phyloP scores from a whole-genome alignment of 495 filamentous ascomycete genomes.

The Bombardia bombarda region DNA sequence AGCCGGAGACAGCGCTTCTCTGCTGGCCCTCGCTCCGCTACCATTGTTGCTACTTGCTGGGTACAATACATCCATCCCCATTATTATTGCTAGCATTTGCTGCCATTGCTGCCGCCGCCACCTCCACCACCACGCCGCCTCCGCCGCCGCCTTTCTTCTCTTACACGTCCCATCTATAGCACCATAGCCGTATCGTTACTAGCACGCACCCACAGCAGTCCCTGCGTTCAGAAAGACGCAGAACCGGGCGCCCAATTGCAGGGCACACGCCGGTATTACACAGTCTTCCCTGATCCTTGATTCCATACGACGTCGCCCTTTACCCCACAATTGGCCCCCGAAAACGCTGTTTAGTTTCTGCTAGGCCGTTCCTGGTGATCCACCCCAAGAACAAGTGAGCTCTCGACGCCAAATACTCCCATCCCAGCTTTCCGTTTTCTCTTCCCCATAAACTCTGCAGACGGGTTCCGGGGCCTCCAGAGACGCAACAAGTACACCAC shows the following conservation, averaged over 20 bases:
- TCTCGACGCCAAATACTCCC: constrained; percentile 10
- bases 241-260: constrained; percentile 1
- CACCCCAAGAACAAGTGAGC: constrained; percentile 4
- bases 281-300: constrained; percentile 7
- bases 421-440: constrained; percentile 18
- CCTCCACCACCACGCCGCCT: not conserved
- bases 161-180: not conserved
- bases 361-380: constrained; percentile 12
- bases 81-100: not conserved
- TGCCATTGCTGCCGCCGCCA: not conserved
- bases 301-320: constrained; percentile 6
- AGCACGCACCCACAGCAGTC: not conserved
- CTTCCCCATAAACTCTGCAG: not conserved
- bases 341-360: constrained; percentile 15
- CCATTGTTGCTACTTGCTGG: not conserved
- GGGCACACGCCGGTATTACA: constrained; percentile 5
- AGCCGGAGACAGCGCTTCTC: constrained; percentile 5
- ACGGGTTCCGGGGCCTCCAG: not conserved
- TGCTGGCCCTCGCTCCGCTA: not conserved
- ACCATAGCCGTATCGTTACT: too few relatives aligned
- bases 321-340: constrained; percentile 25
- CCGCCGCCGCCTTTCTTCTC: too few relatives aligned
- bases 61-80: not conserved
- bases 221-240: not conserved
- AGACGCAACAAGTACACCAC: not conserved